phyloP scores from a whole-genome alignment of 768 basidiomycete species.

The Suillus spraguei region DNA sequence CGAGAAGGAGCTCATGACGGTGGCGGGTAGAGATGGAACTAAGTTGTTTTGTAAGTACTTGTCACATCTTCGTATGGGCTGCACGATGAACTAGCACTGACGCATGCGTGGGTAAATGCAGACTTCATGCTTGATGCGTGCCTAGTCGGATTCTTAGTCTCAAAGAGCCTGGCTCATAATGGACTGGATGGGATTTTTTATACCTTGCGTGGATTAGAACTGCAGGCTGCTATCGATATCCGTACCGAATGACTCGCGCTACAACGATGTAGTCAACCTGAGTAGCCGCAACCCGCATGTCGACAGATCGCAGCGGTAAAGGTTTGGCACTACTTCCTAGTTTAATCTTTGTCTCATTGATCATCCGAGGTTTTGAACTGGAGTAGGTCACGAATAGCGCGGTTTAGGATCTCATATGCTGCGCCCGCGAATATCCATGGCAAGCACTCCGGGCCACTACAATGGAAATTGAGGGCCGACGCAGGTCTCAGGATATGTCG shows the following conservation, averaged over 20 bases:
- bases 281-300: too few species aligned
- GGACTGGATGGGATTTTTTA: neutral
- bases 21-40: constrained; percentile 93
- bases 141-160: constrained; percentile 86
- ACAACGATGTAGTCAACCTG: neutral
- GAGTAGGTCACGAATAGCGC: too few species aligned
- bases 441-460: too few species aligned
- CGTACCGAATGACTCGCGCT: constrained; percentile 1
- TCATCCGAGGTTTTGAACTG: too few species aligned
- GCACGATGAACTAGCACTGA: constrained; percentile 56
- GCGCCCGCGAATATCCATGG: too few species aligned
- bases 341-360: too few species aligned
- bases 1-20: constrained; percentile 91
- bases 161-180: constrained; percentile 58
- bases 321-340: too few species aligned
- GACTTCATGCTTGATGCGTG: constrained; percentile 95
- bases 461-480: too few species aligned
- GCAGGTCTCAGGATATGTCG: too few species aligned
- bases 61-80: neutral
- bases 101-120: constrained; percentile 97
- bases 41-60: constrained; percentile 81
- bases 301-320: too few species aligned
- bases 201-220: constrained; percentile 6
- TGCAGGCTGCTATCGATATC: constrained; percentile 2
- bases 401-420: too few species aligned